Evolutionary conservation across 768 basidiomycete species (phyloP), one percentile per base, ranked within the genome.

Genomic region (Leucosporidium creatinivorum): DNA sequence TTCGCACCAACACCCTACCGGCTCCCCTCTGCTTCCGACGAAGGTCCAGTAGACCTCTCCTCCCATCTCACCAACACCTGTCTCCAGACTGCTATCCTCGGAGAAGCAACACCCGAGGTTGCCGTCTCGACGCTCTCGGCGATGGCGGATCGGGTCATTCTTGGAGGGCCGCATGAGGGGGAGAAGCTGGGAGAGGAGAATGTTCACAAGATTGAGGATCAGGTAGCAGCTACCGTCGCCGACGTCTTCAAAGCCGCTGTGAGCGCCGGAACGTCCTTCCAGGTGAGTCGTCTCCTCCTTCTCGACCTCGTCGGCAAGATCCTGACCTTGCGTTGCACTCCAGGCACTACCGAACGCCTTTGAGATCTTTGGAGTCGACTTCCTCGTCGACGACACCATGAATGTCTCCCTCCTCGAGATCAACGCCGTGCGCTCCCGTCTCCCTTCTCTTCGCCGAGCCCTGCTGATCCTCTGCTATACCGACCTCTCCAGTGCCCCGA

Each of bases 361-460:
- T 75, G 94, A 98, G 77, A 83, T 98, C 21, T 98, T 87, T 75
- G 96, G 96, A 0, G 83, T 89, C n/a, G 96, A 99, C 77, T 88
- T 99, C 67, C 81, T 98, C 19, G 83, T 97, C 30, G 58, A 58
- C 13, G 57, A 65, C 25, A 25, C 62, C 15, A 83, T 85, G 63
- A 82, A 84, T 68, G 86, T 91, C 21, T 86, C 87, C 63, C 80
- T 97, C 2, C 82, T 97, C 36, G 96, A 98, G 78, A 82, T 94
- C 74, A 99, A 99, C 76, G 86, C 94, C 9, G 93, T 93, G 70
- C 49, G 70, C 54, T 21, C 9, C 47, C 47, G 4, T 48, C 55
- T 21, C 33, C 58, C 56, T 21, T 39, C 12, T 54, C 33, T 18
- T 10, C 28, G 25, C 36, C 31, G 39, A n/a, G 25, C 59, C n/a